phyloP scores from a whole-genome alignment of 2,329 filamentous ascomycete species.

The Myriosclerotinia scirpicola region DNA sequence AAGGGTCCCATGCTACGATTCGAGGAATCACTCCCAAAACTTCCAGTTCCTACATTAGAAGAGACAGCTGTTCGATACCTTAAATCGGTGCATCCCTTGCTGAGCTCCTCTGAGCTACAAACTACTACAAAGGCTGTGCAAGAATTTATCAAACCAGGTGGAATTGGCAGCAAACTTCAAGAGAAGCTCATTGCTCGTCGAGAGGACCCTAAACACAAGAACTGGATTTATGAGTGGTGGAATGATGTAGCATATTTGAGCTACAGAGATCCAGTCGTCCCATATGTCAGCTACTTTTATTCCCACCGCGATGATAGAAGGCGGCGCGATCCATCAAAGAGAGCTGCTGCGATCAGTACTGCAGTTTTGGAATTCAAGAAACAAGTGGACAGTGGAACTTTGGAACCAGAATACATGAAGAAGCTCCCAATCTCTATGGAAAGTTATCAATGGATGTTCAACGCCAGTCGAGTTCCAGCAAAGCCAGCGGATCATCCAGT shows the following conservation, averaged over 20 bases:
- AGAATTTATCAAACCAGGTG: conserved; percentile 86
- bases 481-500: conserved; percentile 78
- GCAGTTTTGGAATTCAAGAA: conserved; percentile 91
- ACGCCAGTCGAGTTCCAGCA: conserved; percentile 80
- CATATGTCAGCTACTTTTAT: conserved; percentile 99
- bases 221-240: conserved; percentile 99
- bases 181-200: conserved; percentile 79
- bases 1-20: conserved; percentile 82
- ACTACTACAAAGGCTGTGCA: conserved; percentile 78
- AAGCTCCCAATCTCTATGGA: conserved; percentile 97
- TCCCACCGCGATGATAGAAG: conserved; percentile 92
- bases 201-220: conserved; percentile 78
- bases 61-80: conserved; percentile 80
- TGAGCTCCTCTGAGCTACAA: conserved; percentile 67
- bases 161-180: conserved; percentile 79
- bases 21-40: conserved; percentile 77
- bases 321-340: conserved; percentile 84
- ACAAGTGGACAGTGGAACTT: conserved; percentile 74
- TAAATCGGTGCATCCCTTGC: conserved; percentile 74
- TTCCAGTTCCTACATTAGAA: conserved; percentile 79
- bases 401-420: conserved; percentile 99
- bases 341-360: conserved; percentile 85
- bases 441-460: conserved; percentile 99
- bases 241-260: conserved; percentile 89
- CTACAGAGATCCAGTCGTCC: conserved; percentile 94